These are phyloP conservation scores for Microcos paniculata DNA, from an alignment of 345 rosid species.

Conservation along the genomic window DNA sequence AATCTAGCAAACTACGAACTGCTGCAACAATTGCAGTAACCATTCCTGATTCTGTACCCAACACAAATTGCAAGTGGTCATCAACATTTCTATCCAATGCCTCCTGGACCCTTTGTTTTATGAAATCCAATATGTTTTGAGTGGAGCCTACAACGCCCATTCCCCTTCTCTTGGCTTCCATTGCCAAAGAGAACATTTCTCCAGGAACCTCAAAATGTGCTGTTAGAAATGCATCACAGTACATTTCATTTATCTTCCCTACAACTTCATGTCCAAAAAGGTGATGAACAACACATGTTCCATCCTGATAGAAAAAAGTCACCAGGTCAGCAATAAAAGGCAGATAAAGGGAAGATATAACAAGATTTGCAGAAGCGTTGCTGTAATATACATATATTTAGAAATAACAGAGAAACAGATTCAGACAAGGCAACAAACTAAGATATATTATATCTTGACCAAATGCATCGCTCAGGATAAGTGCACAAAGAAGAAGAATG, in stretches of 20 bases:
- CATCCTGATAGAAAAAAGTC: slow-evolving; percentile 51
- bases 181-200: slow-evolving; percentile 96
- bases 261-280: slow-evolving; percentile 93
- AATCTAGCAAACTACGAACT: slow-evolving; percentile 55
- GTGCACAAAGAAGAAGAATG: neutral
- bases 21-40: slow-evolving; percentile 88
- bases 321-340: slow-evolving; percentile 16
- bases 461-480: neutral
- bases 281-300: slow-evolving; percentile 92
- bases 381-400: neutral
- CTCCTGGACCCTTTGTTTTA: slow-evolving; percentile 75
- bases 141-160: slow-evolving; percentile 99
- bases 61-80: slow-evolving; percentile 85
- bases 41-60: slow-evolving; percentile 99
- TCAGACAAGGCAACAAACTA: neutral
- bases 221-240: slow-evolving; percentile 87
- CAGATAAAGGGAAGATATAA: neutral
- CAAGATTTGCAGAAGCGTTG: neutral
- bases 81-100: slow-evolving; percentile 72
- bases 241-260: slow-evolving; percentile 75
- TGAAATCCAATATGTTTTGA: slow-evolving; percentile 84
- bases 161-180: slow-evolving; percentile 90
- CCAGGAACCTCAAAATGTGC: slow-evolving; percentile 99
- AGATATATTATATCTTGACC: neutral
- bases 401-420: neutral